These are phyloP conservation scores for Blastobotrys terrestris DNA, from an alignment of 805 yeast genomes.

Conservation along the genomic window DNA sequence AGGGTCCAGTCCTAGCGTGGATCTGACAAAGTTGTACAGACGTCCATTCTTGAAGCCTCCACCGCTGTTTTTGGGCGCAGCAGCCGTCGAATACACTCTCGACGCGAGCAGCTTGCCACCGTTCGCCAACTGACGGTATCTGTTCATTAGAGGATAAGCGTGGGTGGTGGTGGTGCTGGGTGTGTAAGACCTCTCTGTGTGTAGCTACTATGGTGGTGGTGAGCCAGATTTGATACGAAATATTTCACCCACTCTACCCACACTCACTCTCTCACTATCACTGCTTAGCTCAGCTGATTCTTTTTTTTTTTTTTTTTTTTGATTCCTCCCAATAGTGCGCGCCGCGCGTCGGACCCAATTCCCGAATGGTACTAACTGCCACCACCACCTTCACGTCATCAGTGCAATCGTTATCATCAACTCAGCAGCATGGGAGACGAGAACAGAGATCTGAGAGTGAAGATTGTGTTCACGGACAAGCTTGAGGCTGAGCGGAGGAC, in stretches of 20 bases:
- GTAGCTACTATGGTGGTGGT: too few relatives aligned
- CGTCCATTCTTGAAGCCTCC: neutral
- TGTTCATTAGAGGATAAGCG: neutral
- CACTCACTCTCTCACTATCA: neutral
- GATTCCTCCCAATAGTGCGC: neutral
- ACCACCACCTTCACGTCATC: neutral
- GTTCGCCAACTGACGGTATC: neutral
- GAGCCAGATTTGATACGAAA: too few relatives aligned
- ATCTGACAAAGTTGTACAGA: constrained; percentile 14
- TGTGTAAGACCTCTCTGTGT: too few relatives aligned
- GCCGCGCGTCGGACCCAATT: too few relatives aligned
- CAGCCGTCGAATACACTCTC: neutral
- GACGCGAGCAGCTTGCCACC: neutral
- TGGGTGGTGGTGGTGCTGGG: neutral
- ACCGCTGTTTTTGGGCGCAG: neutral
- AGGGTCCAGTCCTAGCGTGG: constrained; percentile 52
- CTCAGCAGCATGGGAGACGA: too few relatives aligned
- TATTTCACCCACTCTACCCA: too few relatives aligned
- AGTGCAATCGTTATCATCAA: too few relatives aligned
- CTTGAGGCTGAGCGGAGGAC: neutral
- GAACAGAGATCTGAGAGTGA: neutral
- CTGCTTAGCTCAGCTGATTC: neutral
- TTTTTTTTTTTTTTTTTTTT: neutral
- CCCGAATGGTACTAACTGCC: neutral
- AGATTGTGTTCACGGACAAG: neutral